Evolutionary conservation across 306 rosid genomes (phyloP), one percentile per base, ranked within the genome.

Genomic region (Luffa aegyptiaca): DNA sequence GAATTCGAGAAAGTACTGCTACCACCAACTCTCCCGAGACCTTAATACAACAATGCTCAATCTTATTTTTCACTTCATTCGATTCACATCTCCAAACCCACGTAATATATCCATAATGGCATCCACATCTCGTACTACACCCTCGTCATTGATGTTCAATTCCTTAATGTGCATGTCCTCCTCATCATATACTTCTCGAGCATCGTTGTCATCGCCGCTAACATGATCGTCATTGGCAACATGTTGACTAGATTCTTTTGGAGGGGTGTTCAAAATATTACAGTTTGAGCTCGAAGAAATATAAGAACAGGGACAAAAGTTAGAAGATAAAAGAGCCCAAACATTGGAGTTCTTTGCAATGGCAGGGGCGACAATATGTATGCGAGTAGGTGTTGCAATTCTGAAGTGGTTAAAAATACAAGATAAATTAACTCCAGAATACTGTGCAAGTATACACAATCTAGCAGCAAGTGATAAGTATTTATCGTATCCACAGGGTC

Each of bases 11-110:
- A 80, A 94, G 88, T 75, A 94, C 86, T 86, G 83, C 93, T 63
- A 36, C 88, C 51, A 94, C 97, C 83, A 94, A 82, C 84, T 90
- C 93, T 7, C 89, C 75, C 16, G 97, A 87, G 42, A 70, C 86
- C 74, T 33, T 71, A 66, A 91, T 85, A 66, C 81, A 58, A 56
- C 92, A 84, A 26, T 80, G 74, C 56, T 88, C 91, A 81, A 94
- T 95, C 88, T 90, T 89, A 36, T 72, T 75, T 82, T 81, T 90
- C 73, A 90, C 63, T 77, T 83, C 77, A 72, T 41, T 36, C 71
- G 66, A 37, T 63, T 77, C 31, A 79, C 75, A 20, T 82, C 77
- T 77, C 89, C 65, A 5, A 84, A 71, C 49, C 70, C 87, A 52
- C 80, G 84, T 14, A 91, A 52, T 64, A 91, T 90, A 81, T 82